Evolutionary conservation across 176 grass and related monocot species (phyloP), one percentile per base, ranked within the genome.

Genomic region (Echinochloa phyllopogon): DNA sequence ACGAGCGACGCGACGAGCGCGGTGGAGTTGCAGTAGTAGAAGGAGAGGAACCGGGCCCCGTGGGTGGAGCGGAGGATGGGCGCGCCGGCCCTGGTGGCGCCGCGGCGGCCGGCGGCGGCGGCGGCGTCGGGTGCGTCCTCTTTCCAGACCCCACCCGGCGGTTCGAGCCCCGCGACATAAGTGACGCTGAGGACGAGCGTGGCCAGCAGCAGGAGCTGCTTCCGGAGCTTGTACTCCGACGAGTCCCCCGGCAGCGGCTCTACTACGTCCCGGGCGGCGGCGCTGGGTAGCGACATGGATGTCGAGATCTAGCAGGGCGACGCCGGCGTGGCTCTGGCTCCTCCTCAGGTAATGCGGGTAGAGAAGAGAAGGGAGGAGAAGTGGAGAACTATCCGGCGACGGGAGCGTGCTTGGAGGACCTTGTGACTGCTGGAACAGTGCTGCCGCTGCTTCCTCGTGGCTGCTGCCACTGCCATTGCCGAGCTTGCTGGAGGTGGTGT

Each of bases 11-110:
- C 68, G 11, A 24, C 68, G 6, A 71, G 77, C 5, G 74, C 60
- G 6, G 67, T 59, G 18, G 83, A 75, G 8, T 86, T 86, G 62
- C 80, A 86, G 57, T 71, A 79, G 57, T 70, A 79, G 74, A 86
- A 86, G 3, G 75, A 23, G 3, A 58, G 64, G 62, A 60, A 86
- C 56, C 74, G 37, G 38, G 4, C 4, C 16, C 10, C 21, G 36
- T 48, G 36, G 5, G 8, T 70, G 74, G 58, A 65, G 1, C 69
- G 61, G 21, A 86, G 84, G 33, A 86, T 60, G 15, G 63, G 39
- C 10, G 20, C 52, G 17, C 74, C 83, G 0, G 73, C 72, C 4
- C 1, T 66, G 33, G 18, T 0, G 6, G 4, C 4, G 20, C 29
- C 3, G 14, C 0, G 15, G 14, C 4, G 24, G 1, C 21, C 4